Conservation (phyloP, 2,329 filamentous ascomycete genomes). For the Colletotrichum cuscutae region DNA sequence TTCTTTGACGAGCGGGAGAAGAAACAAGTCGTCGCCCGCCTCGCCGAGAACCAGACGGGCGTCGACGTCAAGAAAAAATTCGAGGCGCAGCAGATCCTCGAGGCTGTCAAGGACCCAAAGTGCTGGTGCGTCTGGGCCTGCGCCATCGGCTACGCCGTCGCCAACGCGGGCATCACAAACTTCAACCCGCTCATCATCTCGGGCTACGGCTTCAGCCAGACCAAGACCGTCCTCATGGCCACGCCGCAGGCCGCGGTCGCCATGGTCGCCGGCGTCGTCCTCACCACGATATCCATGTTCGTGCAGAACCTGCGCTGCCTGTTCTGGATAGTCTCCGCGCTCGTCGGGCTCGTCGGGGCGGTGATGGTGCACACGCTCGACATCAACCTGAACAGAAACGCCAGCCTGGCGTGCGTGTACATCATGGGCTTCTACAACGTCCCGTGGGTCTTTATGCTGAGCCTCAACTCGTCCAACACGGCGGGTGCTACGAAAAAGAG, state of each 20-base stretch:
- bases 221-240: conserved; percentile 53
- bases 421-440: conserved; percentile 48
- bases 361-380: conserved; percentile 42
- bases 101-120: conserved; percentile 59
- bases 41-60: conserved; percentile 80
- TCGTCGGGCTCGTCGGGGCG: conserved; percentile 40
- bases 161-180: conserved; percentile 76
- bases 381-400: conserved; percentile 34
- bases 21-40: conserved; percentile 74
- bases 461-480: conserved; percentile 43
- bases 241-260: conserved; percentile 46
- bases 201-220: conserved; percentile 70
- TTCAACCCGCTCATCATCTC: conserved; percentile 70
- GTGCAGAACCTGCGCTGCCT: conserved; percentile 43
- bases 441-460: conserved; percentile 42
- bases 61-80: conserved; percentile 74
- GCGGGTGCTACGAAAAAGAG: conserved; percentile 45
- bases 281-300: conserved; percentile 41
- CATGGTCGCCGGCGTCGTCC: conserved; percentile 39
- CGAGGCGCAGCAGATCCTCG: conserved; percentile 74
- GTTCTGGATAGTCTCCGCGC: conserved; percentile 41
- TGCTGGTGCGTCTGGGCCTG: conserved; percentile 70
- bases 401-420: conserved; percentile 44
- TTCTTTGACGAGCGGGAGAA: conserved; percentile 73
- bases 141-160: conserved; percentile 70